Evolutionary conservation across 164 flowering plant species (phyloP).

Genomic region (Taxillus chinensis): DNA sequence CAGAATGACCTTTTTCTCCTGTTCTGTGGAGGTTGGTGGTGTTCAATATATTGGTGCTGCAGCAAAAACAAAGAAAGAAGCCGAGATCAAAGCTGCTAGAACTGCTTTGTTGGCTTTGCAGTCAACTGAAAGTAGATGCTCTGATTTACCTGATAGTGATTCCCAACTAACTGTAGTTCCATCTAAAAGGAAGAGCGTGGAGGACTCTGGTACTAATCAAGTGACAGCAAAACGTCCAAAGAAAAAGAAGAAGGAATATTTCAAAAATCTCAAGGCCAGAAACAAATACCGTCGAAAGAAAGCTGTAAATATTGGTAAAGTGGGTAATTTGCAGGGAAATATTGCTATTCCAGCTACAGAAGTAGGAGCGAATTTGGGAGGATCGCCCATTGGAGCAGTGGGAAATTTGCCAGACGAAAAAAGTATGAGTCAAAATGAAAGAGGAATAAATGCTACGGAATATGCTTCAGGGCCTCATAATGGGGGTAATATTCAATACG

Average conservation of each 20-base stretch:
- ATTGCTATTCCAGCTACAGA: neutral
- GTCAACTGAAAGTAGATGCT: slow-evolving; percentile 17
- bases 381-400: neutral
- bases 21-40: slow-evolving; percentile 82
- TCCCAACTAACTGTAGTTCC: slow-evolving; percentile 63
- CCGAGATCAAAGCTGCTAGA: slow-evolving; percentile 96
- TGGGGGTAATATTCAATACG: slow-evolving; percentile 8
- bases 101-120: slow-evolving; percentile 80
- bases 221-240: slow-evolving; percentile 27
- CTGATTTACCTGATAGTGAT: slow-evolving; percentile 13
- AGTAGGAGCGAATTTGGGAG: neutral
- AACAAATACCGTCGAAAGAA: slow-evolving; percentile 17
- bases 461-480: neutral
- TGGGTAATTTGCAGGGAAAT: neutral
- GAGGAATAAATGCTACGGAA: neutral
- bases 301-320: slow-evolving; percentile 5
- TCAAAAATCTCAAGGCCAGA: slow-evolving; percentile 30
- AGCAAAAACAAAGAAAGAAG: slow-evolving; percentile 86
- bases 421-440: slow-evolving; percentile 1
- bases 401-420: slow-evolving; percentile 1
- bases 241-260: slow-evolving; percentile 47
- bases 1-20: slow-evolving; percentile 23
- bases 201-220: slow-evolving; percentile 7
- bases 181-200: slow-evolving; percentile 38
- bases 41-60: slow-evolving; percentile 72